These are phyloP conservation scores for Mucor circinelloides DNA, from an alignment of 371 early-diverging fungal species.

Conservation along the genomic window DNA sequence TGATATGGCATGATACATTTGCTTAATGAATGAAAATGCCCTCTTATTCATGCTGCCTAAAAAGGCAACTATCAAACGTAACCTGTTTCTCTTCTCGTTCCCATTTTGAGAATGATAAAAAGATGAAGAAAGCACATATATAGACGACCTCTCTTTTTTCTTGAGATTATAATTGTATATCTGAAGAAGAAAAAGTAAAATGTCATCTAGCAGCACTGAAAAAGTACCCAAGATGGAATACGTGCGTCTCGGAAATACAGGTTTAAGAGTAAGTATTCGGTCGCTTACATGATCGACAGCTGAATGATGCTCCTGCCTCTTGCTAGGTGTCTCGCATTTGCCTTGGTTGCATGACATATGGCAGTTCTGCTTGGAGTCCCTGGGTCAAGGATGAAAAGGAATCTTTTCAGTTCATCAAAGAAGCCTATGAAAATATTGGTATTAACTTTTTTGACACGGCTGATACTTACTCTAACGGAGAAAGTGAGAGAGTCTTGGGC, in stretches of 20 bases:
- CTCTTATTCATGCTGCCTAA: too few species aligned
- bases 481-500: constrained; percentile 41
- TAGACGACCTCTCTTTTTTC: not conserved
- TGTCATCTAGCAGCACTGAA: not conserved
- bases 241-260: constrained; percentile 18
- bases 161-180: not conserved
- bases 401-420: constrained; percentile 34
- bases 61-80: too few species aligned
- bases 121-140: too few species aligned
- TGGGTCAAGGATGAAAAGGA: constrained; percentile 42
- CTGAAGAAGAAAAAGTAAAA: constrained; percentile 5
- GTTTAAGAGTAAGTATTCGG: constrained; percentile 14
- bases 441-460: constrained; percentile 52
- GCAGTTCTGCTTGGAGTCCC: constrained; percentile 11
- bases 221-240: constrained; percentile 15
- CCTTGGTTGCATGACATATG: constrained; percentile 22
- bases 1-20: too few species aligned
- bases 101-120: too few species aligned
- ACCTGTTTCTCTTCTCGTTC: too few species aligned
- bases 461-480: constrained; percentile 37
- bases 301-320: not conserved
- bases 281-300: not conserved
- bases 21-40: too few species aligned
- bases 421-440: constrained; percentile 44
- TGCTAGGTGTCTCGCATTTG: constrained; percentile 16